Percentiles rank a stretch among this genome's conserved stretches.
phyloP scores from a whole-genome alignment of 148 eudicot species.

The Rhododendron vialii region DNA sequence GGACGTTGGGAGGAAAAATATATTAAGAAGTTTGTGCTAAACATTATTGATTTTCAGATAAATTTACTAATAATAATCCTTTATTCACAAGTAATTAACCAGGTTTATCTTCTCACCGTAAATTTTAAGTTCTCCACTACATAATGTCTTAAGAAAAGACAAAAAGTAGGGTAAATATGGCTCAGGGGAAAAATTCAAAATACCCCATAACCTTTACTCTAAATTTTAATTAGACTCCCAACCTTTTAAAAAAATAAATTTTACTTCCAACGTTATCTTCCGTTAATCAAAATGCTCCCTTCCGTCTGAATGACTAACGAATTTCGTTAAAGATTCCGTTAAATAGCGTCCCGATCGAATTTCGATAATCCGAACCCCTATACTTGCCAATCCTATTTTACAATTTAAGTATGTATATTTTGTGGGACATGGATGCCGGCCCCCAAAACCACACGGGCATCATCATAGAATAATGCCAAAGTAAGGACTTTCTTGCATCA shows the following conservation, averaged over 20 bases:
- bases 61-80: background rate
- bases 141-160: background rate
- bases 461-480: slow-evolving; percentile 10
- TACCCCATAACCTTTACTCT: too few relatives aligned
- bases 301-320: too few relatives aligned
- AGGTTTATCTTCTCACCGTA: background rate
- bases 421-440: background rate
- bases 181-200: too few relatives aligned
- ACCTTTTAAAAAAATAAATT: too few relatives aligned
- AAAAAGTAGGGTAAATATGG: background rate
- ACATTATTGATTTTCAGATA: background rate
- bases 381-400: too few relatives aligned
- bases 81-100: background rate
- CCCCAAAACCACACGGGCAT: background rate
- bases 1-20: background rate
- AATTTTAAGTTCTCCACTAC: background rate
- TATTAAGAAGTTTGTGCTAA: background rate
- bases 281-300: too few relatives aligned
- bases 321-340: too few relatives aligned
- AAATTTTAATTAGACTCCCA: too few relatives aligned
- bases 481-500: slow-evolving; percentile 13
- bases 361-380: too few relatives aligned
- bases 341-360: too few relatives aligned
- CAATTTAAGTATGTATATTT: background rate
- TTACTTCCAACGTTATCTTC: too few relatives aligned